phyloP scores from a whole-genome alignment of 78 protist genomes.

The Chrysochromulina parva region DNA sequence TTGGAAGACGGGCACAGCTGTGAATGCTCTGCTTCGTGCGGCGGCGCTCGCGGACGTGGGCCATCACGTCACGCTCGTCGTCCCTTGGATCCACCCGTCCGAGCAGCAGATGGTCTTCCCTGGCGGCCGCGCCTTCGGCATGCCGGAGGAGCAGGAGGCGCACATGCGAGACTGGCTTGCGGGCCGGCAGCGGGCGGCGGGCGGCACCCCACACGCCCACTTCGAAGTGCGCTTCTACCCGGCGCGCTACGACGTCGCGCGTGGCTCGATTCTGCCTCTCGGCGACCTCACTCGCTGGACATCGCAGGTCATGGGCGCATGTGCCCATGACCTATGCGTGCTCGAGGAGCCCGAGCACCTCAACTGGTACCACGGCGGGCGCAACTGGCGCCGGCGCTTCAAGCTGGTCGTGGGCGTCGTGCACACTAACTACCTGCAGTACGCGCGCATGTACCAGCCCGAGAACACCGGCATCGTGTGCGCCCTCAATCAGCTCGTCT shows the following conservation, averaged over 20 bases:
- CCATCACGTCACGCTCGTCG: not conserved
- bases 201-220: not conserved
- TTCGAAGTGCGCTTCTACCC: not conserved
- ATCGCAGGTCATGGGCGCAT: not conserved
- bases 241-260: not conserved
- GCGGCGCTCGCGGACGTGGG: not conserved
- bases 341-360: conserved; percentile 42
- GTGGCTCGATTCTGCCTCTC: not conserved
- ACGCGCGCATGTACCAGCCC: not conserved
- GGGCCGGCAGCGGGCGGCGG: not conserved
- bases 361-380: not conserved
- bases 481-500: not conserved
- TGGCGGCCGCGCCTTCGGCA: not conserved
- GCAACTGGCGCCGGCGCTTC: not conserved
- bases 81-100: conserved; percentile 1
- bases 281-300: not conserved
- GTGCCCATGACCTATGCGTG: not conserved
- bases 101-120: not conserved
- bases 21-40: conserved; percentile 31
- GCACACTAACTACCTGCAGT: conserved; percentile 3
- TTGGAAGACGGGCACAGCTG: conserved; percentile 27
- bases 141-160: conserved; percentile 22
- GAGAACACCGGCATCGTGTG: not conserved
- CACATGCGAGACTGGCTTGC: not conserved
- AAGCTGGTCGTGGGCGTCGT: not conserved